phyloP scores from a whole-genome alignment of 2,329 filamentous ascomycete genomes.

The Monilinia aucupariae region DNA sequence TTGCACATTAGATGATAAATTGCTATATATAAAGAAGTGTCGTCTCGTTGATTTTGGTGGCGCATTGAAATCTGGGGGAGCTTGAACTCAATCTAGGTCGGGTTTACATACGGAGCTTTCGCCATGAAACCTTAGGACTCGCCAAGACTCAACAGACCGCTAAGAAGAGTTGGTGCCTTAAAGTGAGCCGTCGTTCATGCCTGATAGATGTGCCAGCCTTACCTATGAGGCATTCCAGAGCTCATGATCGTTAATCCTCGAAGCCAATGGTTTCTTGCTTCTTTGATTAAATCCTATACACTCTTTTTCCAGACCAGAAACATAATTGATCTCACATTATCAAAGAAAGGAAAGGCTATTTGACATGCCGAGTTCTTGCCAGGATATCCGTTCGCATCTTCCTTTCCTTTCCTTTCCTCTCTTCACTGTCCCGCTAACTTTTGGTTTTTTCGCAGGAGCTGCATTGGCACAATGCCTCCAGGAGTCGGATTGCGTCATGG shows the following conservation, averaged over 20 bases:
- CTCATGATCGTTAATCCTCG: too few relatives aligned
- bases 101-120: too few relatives aligned
- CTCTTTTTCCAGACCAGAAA: background rate
- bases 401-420: slow-evolving; percentile 8
- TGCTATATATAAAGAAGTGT: background rate
- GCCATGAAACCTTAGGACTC: too few relatives aligned
- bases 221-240: too few relatives aligned
- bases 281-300: background rate
- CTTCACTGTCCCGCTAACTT: slow-evolving; percentile 14
- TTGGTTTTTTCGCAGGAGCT: slow-evolving; percentile 62
- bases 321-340: background rate
- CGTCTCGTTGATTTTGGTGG: background rate
- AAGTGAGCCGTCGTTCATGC: too few relatives aligned
- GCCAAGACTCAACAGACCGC: too few relatives aligned
- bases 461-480: slow-evolving; percentile 93
- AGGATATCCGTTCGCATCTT: slow-evolving; percentile 71
- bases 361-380: slow-evolving; percentile 87
- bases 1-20: too few relatives aligned
- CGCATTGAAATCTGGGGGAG: slow-evolving; percentile 3
- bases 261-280: too few relatives aligned
- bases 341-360: background rate
- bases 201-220: too few relatives aligned
- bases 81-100: background rate
- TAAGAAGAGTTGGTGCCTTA: too few relatives aligned
- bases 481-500: slow-evolving; percentile 92